Evolutionary conservation across 768 basidiomycete genomes (phyloP).

Genomic region (Agaricus blazei): DNA sequence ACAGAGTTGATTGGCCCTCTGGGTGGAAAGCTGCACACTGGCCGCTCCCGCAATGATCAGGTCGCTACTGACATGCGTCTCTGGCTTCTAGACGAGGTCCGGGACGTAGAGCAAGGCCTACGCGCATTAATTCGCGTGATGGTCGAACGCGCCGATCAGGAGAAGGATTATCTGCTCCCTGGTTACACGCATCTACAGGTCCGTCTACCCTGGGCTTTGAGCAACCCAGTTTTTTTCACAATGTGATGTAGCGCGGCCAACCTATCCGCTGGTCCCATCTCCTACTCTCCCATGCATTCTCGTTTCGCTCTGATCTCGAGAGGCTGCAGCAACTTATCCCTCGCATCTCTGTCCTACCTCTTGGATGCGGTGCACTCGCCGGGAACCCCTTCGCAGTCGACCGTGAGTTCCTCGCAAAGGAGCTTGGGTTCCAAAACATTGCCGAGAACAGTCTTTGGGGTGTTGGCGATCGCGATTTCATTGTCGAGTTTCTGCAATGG

Average conservation of each 20-base stretch:
- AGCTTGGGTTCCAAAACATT: constrained; percentile 83
- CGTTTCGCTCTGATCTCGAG: constrained; percentile 86
- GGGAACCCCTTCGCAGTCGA: constrained; percentile 96
- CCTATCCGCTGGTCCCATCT: constrained; percentile 99
- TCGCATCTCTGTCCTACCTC: constrained; percentile 87
- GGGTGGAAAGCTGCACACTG: constrained; percentile 96
- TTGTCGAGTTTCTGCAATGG: constrained; percentile 98
- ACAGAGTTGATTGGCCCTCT: constrained; percentile 90
- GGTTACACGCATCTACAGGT: constrained; percentile 99
- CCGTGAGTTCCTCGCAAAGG: constrained; percentile 84
- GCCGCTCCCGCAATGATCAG: constrained; percentile 96
- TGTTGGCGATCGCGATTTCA: constrained; percentile 95
- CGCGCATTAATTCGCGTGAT: constrained; percentile 82
- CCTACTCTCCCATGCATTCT: constrained; percentile 90
- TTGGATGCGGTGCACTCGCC: constrained; percentile 92
- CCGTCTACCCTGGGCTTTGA: constrained; percentile 13
- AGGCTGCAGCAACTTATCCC: constrained; percentile 80
- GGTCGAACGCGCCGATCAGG: constrained; percentile 89
- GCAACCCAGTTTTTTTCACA: background rate
- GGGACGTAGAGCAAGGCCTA: constrained; percentile 60
- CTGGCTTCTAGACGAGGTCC: constrained; percentile 84
- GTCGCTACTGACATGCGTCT: constrained; percentile 98
- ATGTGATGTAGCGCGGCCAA: constrained; percentile 75
- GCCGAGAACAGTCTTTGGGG: constrained; percentile 98
- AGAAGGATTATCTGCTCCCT: constrained; percentile 86